phyloP scores from a whole-genome alignment of 352 stramenopile species.

The Pythium rishiriense region DNA sequence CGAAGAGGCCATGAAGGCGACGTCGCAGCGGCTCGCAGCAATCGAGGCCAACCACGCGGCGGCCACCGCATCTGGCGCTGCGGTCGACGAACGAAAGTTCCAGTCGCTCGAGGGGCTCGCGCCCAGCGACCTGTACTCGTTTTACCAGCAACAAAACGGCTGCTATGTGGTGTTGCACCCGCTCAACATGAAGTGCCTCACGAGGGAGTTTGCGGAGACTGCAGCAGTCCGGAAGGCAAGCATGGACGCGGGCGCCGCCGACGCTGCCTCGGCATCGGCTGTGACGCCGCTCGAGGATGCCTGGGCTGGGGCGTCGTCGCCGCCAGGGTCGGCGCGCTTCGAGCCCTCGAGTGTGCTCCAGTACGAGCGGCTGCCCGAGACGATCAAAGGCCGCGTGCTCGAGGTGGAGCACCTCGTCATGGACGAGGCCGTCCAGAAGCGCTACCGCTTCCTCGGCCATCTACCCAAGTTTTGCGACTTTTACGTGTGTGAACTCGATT shows the following conservation, averaged over 20 bases:
- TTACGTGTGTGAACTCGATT: constrained; percentile 86
- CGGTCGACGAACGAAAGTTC: constrained; percentile 18
- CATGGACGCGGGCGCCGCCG: constrained; percentile 12
- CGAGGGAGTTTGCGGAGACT: constrained; percentile 71
- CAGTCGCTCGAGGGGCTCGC: constrained; percentile 18
- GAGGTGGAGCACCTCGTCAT: constrained; percentile 89
- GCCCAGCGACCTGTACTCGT: constrained; percentile 61
- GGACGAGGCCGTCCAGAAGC: constrained; percentile 81
- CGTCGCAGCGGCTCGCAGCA: constrained; percentile 50
- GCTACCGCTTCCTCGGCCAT: constrained; percentile 87
- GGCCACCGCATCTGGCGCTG: not conserved
- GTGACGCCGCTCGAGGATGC: constrained; percentile 22
- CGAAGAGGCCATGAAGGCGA: constrained; percentile 75
- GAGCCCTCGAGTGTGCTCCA: constrained; percentile 27
- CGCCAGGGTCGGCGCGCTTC: constrained; percentile 11
- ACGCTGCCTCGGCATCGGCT: not conserved
- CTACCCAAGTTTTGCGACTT: constrained; percentile 86
- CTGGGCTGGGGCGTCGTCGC: constrained; percentile 20
- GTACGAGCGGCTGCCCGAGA: constrained; percentile 58
- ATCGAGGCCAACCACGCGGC: constrained; percentile 20
- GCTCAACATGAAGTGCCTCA: constrained; percentile 88
- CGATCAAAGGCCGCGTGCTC: constrained; percentile 60
- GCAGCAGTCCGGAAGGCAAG: constrained; percentile 16
- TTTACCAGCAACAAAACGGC: constrained; percentile 85
- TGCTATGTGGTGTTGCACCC: constrained; percentile 89